Conservation (phyloP, 208 protist genomes). For the Wallacemonas collosoma region DNA sequence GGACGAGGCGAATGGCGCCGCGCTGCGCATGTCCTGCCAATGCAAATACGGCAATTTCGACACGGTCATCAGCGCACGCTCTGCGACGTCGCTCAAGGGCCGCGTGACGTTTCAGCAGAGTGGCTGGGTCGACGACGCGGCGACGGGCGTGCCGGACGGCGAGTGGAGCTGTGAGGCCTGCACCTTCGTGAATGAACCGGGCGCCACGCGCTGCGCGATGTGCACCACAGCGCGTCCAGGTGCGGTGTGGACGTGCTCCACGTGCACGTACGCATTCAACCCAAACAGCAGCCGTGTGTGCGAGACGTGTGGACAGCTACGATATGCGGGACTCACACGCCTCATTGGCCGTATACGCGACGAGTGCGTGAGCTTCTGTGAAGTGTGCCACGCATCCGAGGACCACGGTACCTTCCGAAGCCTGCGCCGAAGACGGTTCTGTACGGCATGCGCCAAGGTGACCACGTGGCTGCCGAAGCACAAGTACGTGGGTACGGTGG, state of each 20-base stretch:
- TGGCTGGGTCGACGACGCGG: constrained; percentile 23
- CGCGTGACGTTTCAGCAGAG: constrained; percentile 56
- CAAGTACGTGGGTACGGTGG: constrained; percentile 40
- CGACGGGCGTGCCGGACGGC: constrained; percentile 19
- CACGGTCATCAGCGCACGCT: constrained; percentile 43
- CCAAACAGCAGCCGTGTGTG: constrained; percentile 47
- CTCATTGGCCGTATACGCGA: background rate
- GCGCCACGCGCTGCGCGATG: constrained; percentile 77
- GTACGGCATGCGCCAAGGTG: constrained; percentile 43
- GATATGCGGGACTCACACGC: constrained; percentile 10
- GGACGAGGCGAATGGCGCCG: constrained; percentile 16
- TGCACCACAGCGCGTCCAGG: constrained; percentile 74
- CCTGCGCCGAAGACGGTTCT: constrained; percentile 50
- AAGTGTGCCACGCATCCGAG: constrained; percentile 39
- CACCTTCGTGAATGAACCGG: constrained; percentile 79
- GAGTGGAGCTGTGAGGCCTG: constrained; percentile 83
- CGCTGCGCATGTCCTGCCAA: constrained; percentile 53
- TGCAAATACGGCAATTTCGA: constrained; percentile 51
- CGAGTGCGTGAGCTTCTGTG: constrained; percentile 36
- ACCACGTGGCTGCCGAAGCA: constrained; percentile 74
- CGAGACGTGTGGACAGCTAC: constrained; percentile 67
- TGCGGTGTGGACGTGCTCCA: constrained; percentile 67
- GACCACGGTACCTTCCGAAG: constrained; percentile 48
- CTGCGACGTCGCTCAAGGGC: constrained; percentile 41
- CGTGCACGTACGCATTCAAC: constrained; percentile 86